Evolutionary conservation across 208 protist genomes (phyloP), one percentile per base, ranked within the genome.

Genomic region (Vickermania ingenoplastis): DNA sequence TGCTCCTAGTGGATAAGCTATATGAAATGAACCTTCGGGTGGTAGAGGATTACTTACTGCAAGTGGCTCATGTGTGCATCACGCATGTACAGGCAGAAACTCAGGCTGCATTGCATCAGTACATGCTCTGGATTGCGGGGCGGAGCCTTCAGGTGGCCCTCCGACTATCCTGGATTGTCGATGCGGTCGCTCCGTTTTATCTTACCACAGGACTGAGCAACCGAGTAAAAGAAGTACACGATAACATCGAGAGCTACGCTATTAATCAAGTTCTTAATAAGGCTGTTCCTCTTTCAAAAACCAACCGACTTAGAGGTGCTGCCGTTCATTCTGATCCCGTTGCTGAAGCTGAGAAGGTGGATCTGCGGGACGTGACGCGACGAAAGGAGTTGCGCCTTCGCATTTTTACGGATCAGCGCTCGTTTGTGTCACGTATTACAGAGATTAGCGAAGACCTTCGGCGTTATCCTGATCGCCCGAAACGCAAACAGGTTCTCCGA

Each of bases 231-330:
- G 67, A 81, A 57, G 67, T 93, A 22, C 86, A 86, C 31, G 89
- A 95, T 62, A 79, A 75, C 54, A 73, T 95, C 45, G 89, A 95
- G 77, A 92, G 81, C 65, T 86, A 77, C 71, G 89, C 85, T 2
- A 91, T 95, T 49, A 92, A 95, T 59, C 83, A 81, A 54, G 68
- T 76, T 0, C 7, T 54, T 11, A 25, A n/a, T 7, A 25, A 54
- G 50, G 17, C 36, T 45, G 17, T 45, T 45, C 36, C 36, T n/a
- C 17, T 45, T 7, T 45, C 36, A n/a, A 55, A 27, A 27, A 22
- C 24, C n/a, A 45, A 45, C 36, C 36, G 36, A n/a, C 36, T 45
- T 45, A 7, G 36, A n/a, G 5, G 21, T 28, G 30, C 29, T 41
- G 30, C 2, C 24, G 2, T 58, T 2, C 48, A 61, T 25, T 52